Evolutionary conservation across 2,329 filamentous ascomycete species (phyloP).

Genomic region (Cladobotryum mycophilum): DNA sequence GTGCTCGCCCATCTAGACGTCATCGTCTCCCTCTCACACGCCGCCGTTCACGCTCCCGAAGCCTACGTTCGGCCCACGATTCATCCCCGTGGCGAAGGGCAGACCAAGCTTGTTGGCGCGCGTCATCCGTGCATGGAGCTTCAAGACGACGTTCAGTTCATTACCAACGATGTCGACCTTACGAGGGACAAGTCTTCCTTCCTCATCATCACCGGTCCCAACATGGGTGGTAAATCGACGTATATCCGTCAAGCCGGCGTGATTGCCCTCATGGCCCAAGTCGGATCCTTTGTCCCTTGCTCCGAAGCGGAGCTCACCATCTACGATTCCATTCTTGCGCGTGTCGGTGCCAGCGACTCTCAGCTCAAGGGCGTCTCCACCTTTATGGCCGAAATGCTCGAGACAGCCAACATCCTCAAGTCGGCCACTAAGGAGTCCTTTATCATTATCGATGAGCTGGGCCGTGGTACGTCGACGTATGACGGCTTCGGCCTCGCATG

Average conservation of each 20-base stretch:
- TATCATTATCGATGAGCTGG: slow-evolving; percentile 97
- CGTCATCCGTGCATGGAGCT: slow-evolving; percentile 97
- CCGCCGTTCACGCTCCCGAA: slow-evolving; percentile 85
- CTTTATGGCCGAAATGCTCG: slow-evolving; percentile 99
- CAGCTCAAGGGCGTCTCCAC: slow-evolving; percentile 97
- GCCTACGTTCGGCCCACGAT: slow-evolving; percentile 89
- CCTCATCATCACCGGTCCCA: slow-evolving; percentile 93
- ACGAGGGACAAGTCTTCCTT: slow-evolving; percentile 76
- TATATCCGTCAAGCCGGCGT: slow-evolving; percentile 98
- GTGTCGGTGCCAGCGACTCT: slow-evolving; percentile 91
- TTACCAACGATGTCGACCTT: slow-evolving; percentile 91
- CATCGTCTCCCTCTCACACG: slow-evolving; percentile 87
- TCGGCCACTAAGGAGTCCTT: slow-evolving; percentile 90
- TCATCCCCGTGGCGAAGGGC: slow-evolving; percentile 78
- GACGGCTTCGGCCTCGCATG: slow-evolving; percentile 98
- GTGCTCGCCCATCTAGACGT: slow-evolving; percentile 92
- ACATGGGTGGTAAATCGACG: slow-evolving; percentile 98
- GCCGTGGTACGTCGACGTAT: slow-evolving; percentile 93
- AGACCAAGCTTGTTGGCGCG: slow-evolving; percentile 85
- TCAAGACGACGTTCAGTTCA: slow-evolving; percentile 97
- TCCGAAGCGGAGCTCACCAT: slow-evolving; percentile 85
- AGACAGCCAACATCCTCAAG: slow-evolving; percentile 97
- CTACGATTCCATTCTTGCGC: slow-evolving; percentile 93
- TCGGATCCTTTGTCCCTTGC: slow-evolving; percentile 94
- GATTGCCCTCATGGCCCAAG: slow-evolving; percentile 93